Conservation (phyloP, 192 early-diverging fungal species). For the Ramicandelaber brevisporus region DNA sequence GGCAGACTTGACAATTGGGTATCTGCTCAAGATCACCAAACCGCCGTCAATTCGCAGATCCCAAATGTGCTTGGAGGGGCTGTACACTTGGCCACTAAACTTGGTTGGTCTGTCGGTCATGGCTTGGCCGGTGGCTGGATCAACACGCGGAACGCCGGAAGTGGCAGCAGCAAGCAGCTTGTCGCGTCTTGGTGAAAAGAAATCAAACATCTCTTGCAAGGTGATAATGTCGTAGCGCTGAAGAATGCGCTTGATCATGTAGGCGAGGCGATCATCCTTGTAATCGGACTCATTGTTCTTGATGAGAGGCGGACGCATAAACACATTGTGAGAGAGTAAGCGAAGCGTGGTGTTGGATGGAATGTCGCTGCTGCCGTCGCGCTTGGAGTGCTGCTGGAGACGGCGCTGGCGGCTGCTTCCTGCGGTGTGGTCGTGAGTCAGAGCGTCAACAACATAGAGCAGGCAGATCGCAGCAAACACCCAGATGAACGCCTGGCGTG, state of each 20-base stretch:
- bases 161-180: constrained; percentile 29
- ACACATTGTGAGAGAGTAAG: constrained; percentile 40
- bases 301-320: constrained; percentile 43
- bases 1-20: constrained; percentile 34
- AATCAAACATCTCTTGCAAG: constrained; percentile 66
- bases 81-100: constrained; percentile 35
- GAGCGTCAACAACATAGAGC: too few species aligned
- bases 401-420: too few species aligned
- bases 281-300: constrained; percentile 47
- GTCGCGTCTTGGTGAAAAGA: constrained; percentile 27
- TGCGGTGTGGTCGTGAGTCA: too few species aligned
- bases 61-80: constrained; percentile 27
- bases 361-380: too few species aligned
- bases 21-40: constrained; percentile 42
- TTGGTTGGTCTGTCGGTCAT: constrained; percentile 33
- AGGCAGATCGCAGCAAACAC: too few species aligned
- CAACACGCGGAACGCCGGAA: too few species aligned
- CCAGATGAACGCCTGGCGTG: too few species aligned
- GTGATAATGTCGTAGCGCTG: constrained; percentile 53
- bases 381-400: too few species aligned
- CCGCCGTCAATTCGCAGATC: constrained; percentile 48
- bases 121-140: too few species aligned
- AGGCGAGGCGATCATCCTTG: constrained; percentile 49
- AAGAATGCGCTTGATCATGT: constrained; percentile 34
- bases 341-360: too few species aligned